phyloP scores from a whole-genome alignment of 371 early-diverging fungal species.

The Synchytrium microbalum region DNA sequence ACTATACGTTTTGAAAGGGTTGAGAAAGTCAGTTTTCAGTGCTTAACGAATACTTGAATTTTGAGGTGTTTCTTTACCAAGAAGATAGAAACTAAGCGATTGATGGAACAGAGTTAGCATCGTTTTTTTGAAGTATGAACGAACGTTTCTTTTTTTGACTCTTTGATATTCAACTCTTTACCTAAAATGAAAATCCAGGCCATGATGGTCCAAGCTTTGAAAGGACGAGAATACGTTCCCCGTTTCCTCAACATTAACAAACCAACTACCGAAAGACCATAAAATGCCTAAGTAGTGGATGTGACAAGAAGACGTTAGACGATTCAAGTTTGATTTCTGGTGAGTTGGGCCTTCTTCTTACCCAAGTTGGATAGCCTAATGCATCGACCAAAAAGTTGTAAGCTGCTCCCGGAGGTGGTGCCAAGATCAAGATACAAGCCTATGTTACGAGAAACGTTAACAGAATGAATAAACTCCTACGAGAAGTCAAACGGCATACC shows the following conservation, averaged over 20 bases:
- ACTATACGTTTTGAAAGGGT: background rate
- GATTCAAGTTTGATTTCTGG: background rate
- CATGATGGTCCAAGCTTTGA: background rate
- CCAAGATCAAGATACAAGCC: constrained; percentile 38
- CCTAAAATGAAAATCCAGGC: constrained; percentile 1
- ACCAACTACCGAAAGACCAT: constrained; percentile 22
- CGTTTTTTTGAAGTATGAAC: too few species aligned
- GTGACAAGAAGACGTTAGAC: background rate
- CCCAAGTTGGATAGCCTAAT: constrained; percentile 45
- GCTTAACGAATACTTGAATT: background rate
- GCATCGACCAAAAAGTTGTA: constrained; percentile 43
- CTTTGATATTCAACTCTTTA: too few species aligned
- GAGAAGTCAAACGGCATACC: constrained; percentile 19
- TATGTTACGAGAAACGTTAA: too few species aligned
- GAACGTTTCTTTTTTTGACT: too few species aligned
- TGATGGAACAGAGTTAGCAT: too few species aligned
- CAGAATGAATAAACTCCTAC: too few species aligned
- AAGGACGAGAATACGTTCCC: background rate
- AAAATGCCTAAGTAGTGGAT: too few species aligned
- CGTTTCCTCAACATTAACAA: constrained; percentile 3
- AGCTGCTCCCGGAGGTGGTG: constrained; percentile 44
- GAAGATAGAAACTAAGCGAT: background rate
- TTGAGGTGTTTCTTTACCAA: background rate
- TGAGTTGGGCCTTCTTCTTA: constrained; percentile 8
- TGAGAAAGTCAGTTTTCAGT: background rate